Conservation (phyloP, 768 basidiomycete genomes). For the Boletellus sp. region DNA sequence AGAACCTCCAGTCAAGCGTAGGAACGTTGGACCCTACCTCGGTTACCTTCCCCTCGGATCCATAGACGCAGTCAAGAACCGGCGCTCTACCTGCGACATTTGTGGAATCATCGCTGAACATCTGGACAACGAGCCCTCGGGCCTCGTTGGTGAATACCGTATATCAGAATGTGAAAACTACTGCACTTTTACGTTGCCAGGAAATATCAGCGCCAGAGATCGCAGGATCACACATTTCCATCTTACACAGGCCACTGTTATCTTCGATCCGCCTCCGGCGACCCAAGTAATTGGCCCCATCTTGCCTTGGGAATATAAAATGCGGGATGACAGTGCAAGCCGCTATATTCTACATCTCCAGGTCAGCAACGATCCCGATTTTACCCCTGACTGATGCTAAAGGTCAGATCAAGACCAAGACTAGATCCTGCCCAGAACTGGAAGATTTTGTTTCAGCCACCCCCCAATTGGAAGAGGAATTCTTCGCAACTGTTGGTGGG, state of each 20-base stretch:
- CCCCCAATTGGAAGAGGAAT: background rate
- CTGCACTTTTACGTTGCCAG: conserved; percentile 8
- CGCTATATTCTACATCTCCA: conserved; percentile 9
- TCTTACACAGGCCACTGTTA: conserved; percentile 6
- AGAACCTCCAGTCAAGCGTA: too few species aligned
- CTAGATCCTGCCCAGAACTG: background rate
- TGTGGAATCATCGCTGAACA: conserved; percentile 10
- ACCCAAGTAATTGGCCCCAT: background rate
- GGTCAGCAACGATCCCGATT: background rate
- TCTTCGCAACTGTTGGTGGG: conserved; percentile 4
- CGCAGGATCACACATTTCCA: conserved; percentile 11
- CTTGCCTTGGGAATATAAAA: conserved; percentile 13
- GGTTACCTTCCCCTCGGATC: too few species aligned
- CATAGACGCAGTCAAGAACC: too few species aligned
- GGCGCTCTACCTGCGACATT: conserved; percentile 10
- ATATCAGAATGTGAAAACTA: background rate
- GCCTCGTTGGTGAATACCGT: conserved; percentile 4
- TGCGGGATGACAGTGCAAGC: background rate
- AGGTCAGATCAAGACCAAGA: conserved; percentile 1
- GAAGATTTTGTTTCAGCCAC: background rate
- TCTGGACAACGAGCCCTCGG: conserved; percentile 9
- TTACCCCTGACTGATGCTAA: background rate
- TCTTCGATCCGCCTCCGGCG: background rate
- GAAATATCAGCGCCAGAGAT: background rate
- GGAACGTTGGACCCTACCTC: too few species aligned